These are phyloP conservation scores for Colletotrichum sublineola DNA, from an alignment of 2,329 filamentous ascomycete species.

Conservation along the genomic window DNA sequence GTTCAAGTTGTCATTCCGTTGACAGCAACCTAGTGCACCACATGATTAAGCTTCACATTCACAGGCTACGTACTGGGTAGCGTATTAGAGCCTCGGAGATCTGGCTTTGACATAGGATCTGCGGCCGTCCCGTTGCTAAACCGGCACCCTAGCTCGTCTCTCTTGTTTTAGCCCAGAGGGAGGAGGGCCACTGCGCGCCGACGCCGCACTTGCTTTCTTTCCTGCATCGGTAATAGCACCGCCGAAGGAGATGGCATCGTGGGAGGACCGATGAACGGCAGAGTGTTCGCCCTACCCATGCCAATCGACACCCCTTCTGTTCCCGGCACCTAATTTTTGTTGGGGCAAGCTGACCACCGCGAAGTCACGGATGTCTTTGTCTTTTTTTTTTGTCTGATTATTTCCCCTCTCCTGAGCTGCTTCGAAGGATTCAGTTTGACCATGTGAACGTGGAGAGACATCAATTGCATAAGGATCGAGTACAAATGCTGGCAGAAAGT, in stretches of 20 bases:
- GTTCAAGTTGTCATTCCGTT: not conserved
- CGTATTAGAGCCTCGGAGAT: not conserved
- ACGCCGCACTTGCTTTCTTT: constrained; percentile 22
- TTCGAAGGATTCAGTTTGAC: not conserved
- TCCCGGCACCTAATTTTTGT: not conserved
- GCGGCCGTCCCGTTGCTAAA: constrained; percentile 33
- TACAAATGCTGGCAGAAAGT: constrained; percentile 11
- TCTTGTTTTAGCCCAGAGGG: not conserved
- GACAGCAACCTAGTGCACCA: constrained; percentile 3
- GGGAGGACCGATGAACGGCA: not conserved
- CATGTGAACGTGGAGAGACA: not conserved
- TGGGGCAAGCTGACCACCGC: not conserved
- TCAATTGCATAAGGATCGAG: not conserved
- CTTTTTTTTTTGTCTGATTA: not conserved
- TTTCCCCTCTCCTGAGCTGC: not conserved
- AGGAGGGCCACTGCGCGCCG: constrained; percentile 4
- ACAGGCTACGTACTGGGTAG: not conserved
- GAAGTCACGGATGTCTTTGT: constrained; percentile 13
- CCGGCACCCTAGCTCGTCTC: constrained; percentile 33
- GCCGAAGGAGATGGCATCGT: constrained; percentile 27
- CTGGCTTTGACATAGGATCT: constrained; percentile 22
- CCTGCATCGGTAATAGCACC: constrained; percentile 32
- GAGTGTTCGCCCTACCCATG: constrained; percentile 26
- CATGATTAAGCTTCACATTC: not conserved
- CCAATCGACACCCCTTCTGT: constrained; percentile 34